Base-by-base conservation (phyloP, 345 rosid species). In the Gossypium ekmanianum region DNA sequence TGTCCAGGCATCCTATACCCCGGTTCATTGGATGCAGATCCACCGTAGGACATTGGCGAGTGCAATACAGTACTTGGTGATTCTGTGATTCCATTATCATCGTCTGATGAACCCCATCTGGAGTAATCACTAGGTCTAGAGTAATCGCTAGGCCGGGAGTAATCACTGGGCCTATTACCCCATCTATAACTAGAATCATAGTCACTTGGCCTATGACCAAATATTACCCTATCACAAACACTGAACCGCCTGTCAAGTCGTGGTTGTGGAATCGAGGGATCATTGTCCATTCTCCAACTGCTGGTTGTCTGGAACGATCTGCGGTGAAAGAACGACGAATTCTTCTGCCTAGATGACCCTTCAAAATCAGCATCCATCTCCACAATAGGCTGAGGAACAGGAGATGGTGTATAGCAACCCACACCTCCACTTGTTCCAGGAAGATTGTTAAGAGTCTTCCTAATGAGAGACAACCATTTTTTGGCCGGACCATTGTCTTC, bases 401-500 rank as follows among this genome's bases (percentile, higher is more conserved):
- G 99, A 48, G 98, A 95, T 0, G 97, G 94, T 2, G 97, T 88
- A 80, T 91, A 91, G 79, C 82, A 90, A 1, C 85, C 81, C 61
- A 84, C 86, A 48, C 89, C 82, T 24, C 97, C 97, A 17, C 93
- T 90, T 26, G 89, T 85, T 79, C 99, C 99, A 13, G 98, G 98
- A 73, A 88, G 93, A 88, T 83, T 87, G 71, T 93, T 95, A 20
- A 95, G 89, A 29, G 97, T 88, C 84, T 79, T 95, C 52, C 94
- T 85, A 50, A 95, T 87, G 39, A 93, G 89, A 50, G 94, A 85
- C 70, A 85, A 81, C 99, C 98, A 95, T 84, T 95, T 95, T 65
- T 95, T 91, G 72, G 98, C 98, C 61, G 98, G 99, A 27, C 97
- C 99, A 48, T 92, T 95, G 86, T 95, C 98, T 87, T 95, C 99